A percentile compares a stretch with the other conserved stretches of the same genome.
Evolutionary conservation across 2,329 filamentous ascomycete genomes (phyloP).

Genomic region (Thelonectria discophora): DNA sequence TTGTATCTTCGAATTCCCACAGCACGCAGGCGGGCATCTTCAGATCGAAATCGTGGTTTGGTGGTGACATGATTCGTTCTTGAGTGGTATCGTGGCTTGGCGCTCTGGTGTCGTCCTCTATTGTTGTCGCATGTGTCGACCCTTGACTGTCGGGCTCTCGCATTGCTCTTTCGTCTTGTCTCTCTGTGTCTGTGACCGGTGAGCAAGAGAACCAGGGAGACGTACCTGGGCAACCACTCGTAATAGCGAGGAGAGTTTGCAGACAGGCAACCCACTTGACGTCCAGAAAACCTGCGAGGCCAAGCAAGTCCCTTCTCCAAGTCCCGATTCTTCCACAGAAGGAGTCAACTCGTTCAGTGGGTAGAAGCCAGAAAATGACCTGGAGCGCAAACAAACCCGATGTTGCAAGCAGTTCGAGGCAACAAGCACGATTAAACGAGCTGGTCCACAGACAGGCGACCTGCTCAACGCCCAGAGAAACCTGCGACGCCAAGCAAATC

Average conservation of each 20-base stretch:
- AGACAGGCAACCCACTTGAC: constrained; percentile 12
- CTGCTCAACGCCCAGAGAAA: constrained; percentile 7
- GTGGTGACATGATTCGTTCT: constrained; percentile 7
- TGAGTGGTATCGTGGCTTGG: too few relatives aligned
- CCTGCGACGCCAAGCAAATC: constrained; percentile 8
- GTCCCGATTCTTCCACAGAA: constrained; percentile 16
- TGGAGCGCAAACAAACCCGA: constrained; percentile 4
- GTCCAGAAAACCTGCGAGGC: constrained; percentile 19
- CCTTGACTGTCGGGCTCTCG: too few relatives aligned
- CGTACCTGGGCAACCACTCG: constrained; percentile 8
- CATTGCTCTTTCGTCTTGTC: too few relatives aligned
- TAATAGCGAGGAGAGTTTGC: constrained; percentile 3
- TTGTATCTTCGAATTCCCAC: constrained; percentile 11
- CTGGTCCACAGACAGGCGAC: constrained; percentile 17
- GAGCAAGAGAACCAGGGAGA: background rate
- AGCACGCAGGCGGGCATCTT: constrained; percentile 12
- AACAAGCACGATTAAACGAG: background rate
- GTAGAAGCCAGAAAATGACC: constrained; percentile 13
- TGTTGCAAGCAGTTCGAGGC: background rate
- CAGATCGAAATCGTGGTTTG: constrained; percentile 11
- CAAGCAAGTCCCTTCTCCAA: constrained; percentile 12
- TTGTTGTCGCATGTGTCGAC: too few relatives aligned
- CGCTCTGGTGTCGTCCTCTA: too few relatives aligned
- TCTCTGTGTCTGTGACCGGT: constrained; percentile 2
- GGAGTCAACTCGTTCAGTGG: constrained; percentile 18